These are phyloP conservation scores for Debaryomyces robertsiae DNA, from an alignment of 1,139 yeast genomes.

Conservation along the genomic window DNA sequence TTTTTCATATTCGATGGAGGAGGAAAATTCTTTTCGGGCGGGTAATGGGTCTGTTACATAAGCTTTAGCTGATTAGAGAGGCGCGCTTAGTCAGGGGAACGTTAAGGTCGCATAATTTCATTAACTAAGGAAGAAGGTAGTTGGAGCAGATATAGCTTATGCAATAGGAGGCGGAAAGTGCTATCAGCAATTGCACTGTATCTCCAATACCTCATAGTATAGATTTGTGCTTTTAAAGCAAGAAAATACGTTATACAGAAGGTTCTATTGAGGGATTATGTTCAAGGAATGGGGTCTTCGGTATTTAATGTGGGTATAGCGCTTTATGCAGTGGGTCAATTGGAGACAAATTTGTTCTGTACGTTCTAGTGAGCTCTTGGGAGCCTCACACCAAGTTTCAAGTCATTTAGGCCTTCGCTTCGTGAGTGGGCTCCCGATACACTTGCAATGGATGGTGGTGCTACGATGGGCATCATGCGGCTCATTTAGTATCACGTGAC, in stretches of 20 bases:
- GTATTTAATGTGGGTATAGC: no score
- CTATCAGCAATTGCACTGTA: background rate
- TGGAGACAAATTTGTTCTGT: no score
- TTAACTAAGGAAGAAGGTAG: constrained; percentile 1
- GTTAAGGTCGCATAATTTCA: constrained; percentile 5
- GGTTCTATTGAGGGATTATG: no score
- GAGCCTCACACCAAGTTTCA: no score
- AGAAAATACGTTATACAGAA: no score
- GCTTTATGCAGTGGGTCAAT: no score
- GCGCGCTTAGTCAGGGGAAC: constrained; percentile 18
- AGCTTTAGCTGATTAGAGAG: constrained; percentile 16
- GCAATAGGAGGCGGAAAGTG: background rate
- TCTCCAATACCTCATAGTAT: no score
- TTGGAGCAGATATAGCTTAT: constrained; percentile 7
- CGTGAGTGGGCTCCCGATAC: no score
- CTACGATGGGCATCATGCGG: constrained; percentile 44
- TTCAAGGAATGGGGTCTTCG: no score
- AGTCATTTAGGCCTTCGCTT: no score
- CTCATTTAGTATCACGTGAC: constrained; percentile 20
- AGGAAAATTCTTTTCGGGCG: constrained; percentile 19
- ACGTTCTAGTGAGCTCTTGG: no score
- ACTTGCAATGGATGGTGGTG: background rate
- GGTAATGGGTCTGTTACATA: constrained; percentile 23
- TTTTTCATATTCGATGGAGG: constrained; percentile 11
- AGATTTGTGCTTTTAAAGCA: no score